Evolutionary conservation across 768 basidiomycete genomes (phyloP), one percentile per base, ranked within the genome.

Genomic region (Trametes sanguinea): DNA sequence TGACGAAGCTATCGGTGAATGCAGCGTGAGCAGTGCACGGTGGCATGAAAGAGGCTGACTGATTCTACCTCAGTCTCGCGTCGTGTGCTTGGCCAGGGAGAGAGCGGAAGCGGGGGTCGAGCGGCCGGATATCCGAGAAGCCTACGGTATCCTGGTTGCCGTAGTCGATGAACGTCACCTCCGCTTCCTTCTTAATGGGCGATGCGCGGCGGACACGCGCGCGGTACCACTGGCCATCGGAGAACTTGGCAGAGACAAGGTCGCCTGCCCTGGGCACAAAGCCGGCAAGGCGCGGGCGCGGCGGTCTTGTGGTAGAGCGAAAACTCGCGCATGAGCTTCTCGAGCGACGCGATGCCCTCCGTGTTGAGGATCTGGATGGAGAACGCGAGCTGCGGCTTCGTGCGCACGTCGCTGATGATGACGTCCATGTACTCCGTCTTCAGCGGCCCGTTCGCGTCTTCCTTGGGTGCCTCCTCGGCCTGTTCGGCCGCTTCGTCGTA

Each of bases 11-110:
- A 37, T 37, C 35, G 35, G 65, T 14, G 33, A 46, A 63, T 27
- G 14, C 14, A 11, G 14, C 4, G n/a, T 17, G 27, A 39, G 39
- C n/a, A 17, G 40, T 14, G 32, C 16, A 43, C 37, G 57, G 16
- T 62, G 51, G 54, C 40, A 46, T 1, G 22, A 30, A 48, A 57
- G 27, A 11, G 16, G 43, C 16, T 51, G 46, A 40, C 16, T 3
- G n/a, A 45, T 37, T 76, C 59, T 71, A 88, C 92, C 90, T 94
- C 54, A 97, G 82, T 35, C 93, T 89, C 29, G 96, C 95, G 44
- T 98, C 96, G 60, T 94, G 92, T 7, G 96, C 96, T 74, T 98
- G 95, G 22, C 94, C 92, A 33, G 93, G 87, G 8, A 99, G 81
- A 8, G 88, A 82, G 67, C 91, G 90, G 85, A 98, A 98, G 72